phyloP scores from a whole-genome alignment of 805 yeast species.

The Sugiyamaella valdiviana region DNA sequence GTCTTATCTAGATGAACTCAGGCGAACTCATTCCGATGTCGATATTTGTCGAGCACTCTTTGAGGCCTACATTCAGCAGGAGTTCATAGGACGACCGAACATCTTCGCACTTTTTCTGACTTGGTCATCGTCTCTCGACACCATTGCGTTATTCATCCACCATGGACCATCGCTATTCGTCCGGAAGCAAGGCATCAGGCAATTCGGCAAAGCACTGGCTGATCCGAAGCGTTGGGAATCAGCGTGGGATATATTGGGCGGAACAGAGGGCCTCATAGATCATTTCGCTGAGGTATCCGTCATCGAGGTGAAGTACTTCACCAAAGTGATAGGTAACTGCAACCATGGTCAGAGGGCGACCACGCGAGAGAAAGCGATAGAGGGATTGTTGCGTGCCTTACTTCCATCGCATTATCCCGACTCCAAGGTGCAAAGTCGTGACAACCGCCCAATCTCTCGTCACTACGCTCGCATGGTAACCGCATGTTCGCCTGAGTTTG shows the following conservation, averaged over 20 bases:
- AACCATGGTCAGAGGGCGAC: not conserved
- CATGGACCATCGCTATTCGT: not conserved
- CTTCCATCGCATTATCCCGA: not conserved
- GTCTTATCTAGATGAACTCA: too few relatives aligned
- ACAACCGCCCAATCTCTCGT: not conserved
- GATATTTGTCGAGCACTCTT: not conserved
- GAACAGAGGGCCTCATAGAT: not conserved
- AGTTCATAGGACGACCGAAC: not conserved
- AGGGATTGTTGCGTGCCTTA: not conserved
- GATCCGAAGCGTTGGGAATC: not conserved
- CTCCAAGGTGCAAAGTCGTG: not conserved
- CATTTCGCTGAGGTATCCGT: slow-evolving; percentile 1
- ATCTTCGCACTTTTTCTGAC: not conserved
- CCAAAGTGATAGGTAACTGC: not conserved
- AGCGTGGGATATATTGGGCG: not conserved
- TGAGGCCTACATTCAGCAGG: not conserved
- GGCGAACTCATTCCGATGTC: not conserved
- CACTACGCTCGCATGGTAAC: not conserved
- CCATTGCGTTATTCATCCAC: not conserved
- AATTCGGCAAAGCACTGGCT: not conserved
- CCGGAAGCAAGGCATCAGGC: not conserved
- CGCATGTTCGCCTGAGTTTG: slow-evolving; percentile 1
- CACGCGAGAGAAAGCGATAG: not conserved
- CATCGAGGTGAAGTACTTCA: not conserved
- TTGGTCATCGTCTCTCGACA: not conserved